Percentiles rank a stretch among this genome's conserved stretches.
phyloP scores from a whole-genome alignment of 2,329 filamentous ascomycete species.

The Mycosphaerella sp. region DNA sequence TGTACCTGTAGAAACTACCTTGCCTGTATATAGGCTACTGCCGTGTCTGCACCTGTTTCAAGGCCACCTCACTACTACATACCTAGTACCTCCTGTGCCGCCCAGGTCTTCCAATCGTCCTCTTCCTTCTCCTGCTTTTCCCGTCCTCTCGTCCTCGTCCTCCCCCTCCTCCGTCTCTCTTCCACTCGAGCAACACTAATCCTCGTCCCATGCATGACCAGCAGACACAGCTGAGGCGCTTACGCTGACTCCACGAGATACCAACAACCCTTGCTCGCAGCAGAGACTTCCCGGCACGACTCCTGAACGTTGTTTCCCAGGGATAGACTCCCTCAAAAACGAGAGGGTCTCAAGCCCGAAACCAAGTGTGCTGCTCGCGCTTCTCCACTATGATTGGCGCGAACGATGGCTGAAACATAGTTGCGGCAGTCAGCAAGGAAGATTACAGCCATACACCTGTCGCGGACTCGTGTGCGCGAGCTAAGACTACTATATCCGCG shows the following conservation, averaged over 20 bases:
- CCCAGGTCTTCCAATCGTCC: too few relatives aligned
- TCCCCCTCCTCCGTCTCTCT: neutral
- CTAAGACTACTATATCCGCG: conserved; percentile 2
- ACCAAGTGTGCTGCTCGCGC: neutral
- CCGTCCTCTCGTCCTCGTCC: neutral
- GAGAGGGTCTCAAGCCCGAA: neutral
- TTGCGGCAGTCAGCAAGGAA: conserved; percentile 8
- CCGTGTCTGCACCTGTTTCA: too few relatives aligned
- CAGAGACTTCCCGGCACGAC: conserved; percentile 3
- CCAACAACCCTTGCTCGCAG: neutral
- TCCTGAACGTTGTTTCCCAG: conserved; percentile 5
- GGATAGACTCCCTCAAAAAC: neutral
- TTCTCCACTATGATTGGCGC: conserved; percentile 5
- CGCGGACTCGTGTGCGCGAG: conserved; percentile 8
- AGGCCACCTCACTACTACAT: too few relatives aligned
- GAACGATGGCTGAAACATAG: conserved; percentile 7
- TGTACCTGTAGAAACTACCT: too few relatives aligned
- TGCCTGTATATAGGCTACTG: too few relatives aligned
- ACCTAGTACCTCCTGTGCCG: too few relatives aligned
- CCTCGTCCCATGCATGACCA: neutral
- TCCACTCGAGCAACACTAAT: neutral
- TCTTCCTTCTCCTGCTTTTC: neutral
- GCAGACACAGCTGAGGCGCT: neutral
- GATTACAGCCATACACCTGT: neutral
- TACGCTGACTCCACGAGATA: neutral